Conservation (phyloP, 768 basidiomycete species). For the Termitomyces titanicus region DNA sequence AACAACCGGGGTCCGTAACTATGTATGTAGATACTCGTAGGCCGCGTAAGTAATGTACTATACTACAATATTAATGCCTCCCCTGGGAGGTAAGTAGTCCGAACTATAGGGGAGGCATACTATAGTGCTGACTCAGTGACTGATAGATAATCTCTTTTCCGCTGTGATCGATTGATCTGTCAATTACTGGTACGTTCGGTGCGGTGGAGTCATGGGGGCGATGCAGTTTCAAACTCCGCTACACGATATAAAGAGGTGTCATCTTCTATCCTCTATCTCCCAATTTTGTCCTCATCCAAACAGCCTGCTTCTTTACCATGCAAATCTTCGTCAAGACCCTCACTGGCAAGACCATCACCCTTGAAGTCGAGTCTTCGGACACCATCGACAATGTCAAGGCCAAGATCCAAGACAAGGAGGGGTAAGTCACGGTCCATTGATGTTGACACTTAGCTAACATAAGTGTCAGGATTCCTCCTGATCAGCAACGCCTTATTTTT, state of each 20-base stretch:
- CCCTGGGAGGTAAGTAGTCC: no score
- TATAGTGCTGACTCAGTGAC: no score
- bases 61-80: no score
- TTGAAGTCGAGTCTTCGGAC: conserved; percentile 69
- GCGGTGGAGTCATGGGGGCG: conserved; percentile 17
- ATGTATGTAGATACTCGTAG: no score
- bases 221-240: conserved; percentile 39
- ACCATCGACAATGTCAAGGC: conserved; percentile 72
- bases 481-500: conserved; percentile 77
- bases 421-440: conserved; percentile 32
- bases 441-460: conserved; percentile 4
- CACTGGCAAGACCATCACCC: conserved; percentile 77
- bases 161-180: conserved; percentile 22
- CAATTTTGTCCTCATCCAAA: background rate
- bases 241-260: conserved; percentile 22
- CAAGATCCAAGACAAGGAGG: conserved; percentile 90
- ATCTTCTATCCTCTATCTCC: background rate
- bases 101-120: no score
- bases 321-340: conserved; percentile 51
- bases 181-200: conserved; percentile 40
- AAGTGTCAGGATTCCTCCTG: conserved; percentile 58
- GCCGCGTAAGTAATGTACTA: no score
- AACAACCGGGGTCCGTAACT: no score
- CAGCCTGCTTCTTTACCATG: conserved; percentile 24
- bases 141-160: no score